Evolutionary conservation across 352 stramenopile genomes (phyloP), one percentile per base, ranked within the genome.

Genomic region (Phytophthora agathidicida): DNA sequence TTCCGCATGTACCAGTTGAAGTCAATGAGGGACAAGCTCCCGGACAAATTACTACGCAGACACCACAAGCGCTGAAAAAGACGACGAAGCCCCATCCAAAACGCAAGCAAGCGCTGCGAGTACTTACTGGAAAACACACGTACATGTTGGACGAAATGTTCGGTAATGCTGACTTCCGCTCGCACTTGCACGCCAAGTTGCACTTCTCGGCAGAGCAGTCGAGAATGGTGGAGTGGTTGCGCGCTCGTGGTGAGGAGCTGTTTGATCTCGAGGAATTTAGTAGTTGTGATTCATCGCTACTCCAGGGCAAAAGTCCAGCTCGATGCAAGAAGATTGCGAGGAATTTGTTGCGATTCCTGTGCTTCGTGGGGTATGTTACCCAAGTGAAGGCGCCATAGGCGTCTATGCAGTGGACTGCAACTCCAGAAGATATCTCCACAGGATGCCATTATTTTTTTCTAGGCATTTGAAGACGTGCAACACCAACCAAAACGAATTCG

Each of bases 161-260:
- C 26, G 69, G 72, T 2, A 77, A 69, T 20, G 32, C 44, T 7
- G 48, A 44, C 13, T 62, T 65, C 14, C 37, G 41, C 6, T 70
- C 75, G 14, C 61, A 72, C 7, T 8, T 88, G 24, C 70, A 77
- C 32, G 68, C 83, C 9, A 71, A 73, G 45, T 89, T 89, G 26
- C 65, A 66, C 13, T 91, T 79, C 50, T 79, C 68, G 22, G 16
- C 42, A 22, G 48, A 76, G 11, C 79, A 91, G 38, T 53, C 67
- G 1, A 71, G 33, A 14, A 26, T 89, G 48, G 27, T 91, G 7
- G 75, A 91, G 28, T 91, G 79, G 79, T 48, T 89, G 1, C 79
- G 77, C 13, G 20, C 17, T 6, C 45, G 50, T 30, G 59, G 42
- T 23, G 28, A 7, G 0, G 49, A 73, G 10, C 22, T 42, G 0